Percentiles rank a stretch among this genome's conserved stretches.
phyloP scores from a whole-genome alignment of 352 stramenopile species.

The Blastocystis sp. region DNA sequence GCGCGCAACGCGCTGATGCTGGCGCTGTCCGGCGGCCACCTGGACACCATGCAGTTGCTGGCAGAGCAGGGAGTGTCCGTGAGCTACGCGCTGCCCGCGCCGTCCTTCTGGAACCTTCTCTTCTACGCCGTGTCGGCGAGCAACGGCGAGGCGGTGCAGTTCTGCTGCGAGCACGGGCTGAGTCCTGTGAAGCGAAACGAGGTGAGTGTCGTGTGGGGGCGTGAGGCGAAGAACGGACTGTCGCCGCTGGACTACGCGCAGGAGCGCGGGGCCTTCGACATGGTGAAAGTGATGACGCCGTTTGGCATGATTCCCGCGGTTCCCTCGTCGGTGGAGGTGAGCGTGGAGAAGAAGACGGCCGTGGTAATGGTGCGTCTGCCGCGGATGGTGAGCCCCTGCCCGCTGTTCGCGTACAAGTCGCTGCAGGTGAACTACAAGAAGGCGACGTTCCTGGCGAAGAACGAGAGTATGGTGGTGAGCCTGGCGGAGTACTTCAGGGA shows the following conservation, averaged over 20 bases:
- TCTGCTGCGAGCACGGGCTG: slow-evolving; percentile 3
- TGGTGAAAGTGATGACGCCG: not conserved
- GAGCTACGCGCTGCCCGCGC: not conserved
- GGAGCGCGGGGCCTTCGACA: not conserved
- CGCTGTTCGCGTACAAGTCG: slow-evolving; percentile 9
- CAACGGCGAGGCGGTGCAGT: slow-evolving; percentile 5
- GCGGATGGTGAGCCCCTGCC: not conserved
- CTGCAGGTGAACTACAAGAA: slow-evolving; percentile 1
- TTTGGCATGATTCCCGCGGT: not conserved
- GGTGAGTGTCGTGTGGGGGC: not conserved
- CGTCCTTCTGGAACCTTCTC: slow-evolving; percentile 1
- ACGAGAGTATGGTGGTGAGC: not conserved
- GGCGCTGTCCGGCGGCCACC: not conserved
- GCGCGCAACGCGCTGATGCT: slow-evolving; percentile 19
- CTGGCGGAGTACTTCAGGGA: not conserved
- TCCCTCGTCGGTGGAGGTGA: not conserved
- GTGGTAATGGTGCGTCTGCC: not conserved
- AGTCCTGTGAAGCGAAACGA: not conserved
- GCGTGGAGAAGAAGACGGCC: not conserved
- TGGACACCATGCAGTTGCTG: not conserved
- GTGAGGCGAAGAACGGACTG: not conserved
- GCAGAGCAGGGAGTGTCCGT: not conserved
- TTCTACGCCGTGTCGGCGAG: not conserved
- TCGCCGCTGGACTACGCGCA: not conserved
- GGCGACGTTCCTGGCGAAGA: not conserved